Evolutionary conservation across 2,329 filamentous ascomycete genomes (phyloP).

Genomic region (Didymella pinodella): DNA sequence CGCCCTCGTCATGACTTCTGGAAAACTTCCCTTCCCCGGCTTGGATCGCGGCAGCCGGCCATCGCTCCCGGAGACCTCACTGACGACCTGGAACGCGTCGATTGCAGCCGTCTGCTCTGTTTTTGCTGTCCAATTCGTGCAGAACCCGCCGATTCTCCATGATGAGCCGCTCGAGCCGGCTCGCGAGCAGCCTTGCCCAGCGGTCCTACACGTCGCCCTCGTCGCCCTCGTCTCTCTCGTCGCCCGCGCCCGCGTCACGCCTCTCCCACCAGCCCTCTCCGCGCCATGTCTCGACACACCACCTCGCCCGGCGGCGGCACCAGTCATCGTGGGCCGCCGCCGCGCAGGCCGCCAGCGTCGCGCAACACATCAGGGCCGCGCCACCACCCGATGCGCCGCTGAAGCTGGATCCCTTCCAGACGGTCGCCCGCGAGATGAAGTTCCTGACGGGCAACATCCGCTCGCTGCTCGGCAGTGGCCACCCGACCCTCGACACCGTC

Average conservation of each 20-base stretch:
- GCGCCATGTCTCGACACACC: constrained; percentile 30
- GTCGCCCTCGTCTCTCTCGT: too few relatives aligned
- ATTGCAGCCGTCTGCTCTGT: constrained; percentile 31
- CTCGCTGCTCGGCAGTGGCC: constrained; percentile 90
- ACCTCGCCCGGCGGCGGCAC: constrained; percentile 55
- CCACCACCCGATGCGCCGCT: constrained; percentile 69
- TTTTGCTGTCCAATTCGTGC: background rate
- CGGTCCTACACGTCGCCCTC: constrained; percentile 10
- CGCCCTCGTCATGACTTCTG: constrained; percentile 41
- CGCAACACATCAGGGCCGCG: constrained; percentile 73
- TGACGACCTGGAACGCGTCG: constrained; percentile 25
- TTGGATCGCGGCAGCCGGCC: constrained; percentile 22
- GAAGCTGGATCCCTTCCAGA: constrained; percentile 84
- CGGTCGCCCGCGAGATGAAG: constrained; percentile 96
- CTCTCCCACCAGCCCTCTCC: constrained; percentile 38
- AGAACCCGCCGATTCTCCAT: constrained; percentile 26
- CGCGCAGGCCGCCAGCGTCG: constrained; percentile 60
- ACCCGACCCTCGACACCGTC: constrained; percentile 91
- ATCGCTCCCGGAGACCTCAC: constrained; percentile 8
- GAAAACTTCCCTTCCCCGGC: constrained; percentile 32
- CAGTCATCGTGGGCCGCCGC: constrained; percentile 79
- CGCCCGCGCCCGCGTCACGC: constrained; percentile 23
- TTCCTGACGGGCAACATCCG: constrained; percentile 93
- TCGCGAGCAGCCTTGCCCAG: constrained; percentile 44
- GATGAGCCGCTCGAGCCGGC: constrained; percentile 48